Evolutionary conservation across 257 asterid species (phyloP), one percentile per base, ranked within the genome.

Genomic region (Lycium ferocissimum): DNA sequence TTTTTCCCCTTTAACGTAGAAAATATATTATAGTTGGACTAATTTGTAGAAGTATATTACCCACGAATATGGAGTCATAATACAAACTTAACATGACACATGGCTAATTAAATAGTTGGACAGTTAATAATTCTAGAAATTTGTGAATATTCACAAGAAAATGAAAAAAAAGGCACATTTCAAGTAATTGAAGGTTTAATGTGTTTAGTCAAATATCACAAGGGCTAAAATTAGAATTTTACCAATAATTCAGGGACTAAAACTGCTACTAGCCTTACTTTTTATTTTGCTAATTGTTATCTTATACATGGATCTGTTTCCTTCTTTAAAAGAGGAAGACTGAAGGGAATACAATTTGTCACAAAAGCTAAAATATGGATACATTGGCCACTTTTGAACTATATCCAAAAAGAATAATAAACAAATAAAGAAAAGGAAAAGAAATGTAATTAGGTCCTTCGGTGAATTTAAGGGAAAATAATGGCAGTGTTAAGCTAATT

Each of bases 281-380:
- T 37, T 38, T 17, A 47, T 73, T 51, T 45, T 12, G 59, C 38
- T 45, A 9, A 72, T 72, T 20, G 17, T 20, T 45, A 70, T 54
- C 79, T 70, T 9, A 72, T 72, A 43, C 57, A 73, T 47, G 61
- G 18, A 47, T 75, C 43, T 72, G 38, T 72, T 45, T 43, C 18
- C 9, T 72, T 43, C 58, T 18, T 43, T 72, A 72, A 72, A 72
- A 17, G 57, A 58, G 37, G 80, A 72, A 18, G 57, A 45, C 38
- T n/a, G 54, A 72, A 43, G 80, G 43, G 58, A 45, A n/a, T 38
- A 5, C 80, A 72, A 45, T n/a, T 72, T 72, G 40, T 47, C 43
- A 47, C 81, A 59, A 75, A 75, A 75, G 57, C 61, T 73, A 73
- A 73, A 47, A 73, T 73, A 22, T 49, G 59, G 80, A 20, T 73